Evolutionary conservation across 2,329 filamentous ascomycete species (phyloP).

Genomic region (Diaporthe sp.): DNA sequence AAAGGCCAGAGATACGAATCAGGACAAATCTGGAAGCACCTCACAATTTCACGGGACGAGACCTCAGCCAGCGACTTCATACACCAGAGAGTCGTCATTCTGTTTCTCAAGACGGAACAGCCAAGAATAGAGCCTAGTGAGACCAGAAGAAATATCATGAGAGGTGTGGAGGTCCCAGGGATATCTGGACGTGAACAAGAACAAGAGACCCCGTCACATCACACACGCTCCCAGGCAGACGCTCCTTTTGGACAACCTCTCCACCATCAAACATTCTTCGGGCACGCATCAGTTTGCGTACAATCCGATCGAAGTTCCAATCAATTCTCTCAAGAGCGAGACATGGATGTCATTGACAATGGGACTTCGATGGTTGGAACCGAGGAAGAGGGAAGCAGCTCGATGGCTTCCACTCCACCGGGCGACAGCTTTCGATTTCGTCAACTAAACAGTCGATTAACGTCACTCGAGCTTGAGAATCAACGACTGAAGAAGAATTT

Average conservation of each 20-base stretch:
- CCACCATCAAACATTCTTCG: not conserved
- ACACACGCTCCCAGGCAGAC: not conserved
- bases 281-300: too few relatives aligned
- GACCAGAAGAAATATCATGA: not conserved
- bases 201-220: not conserved
- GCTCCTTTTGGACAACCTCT: too few relatives aligned
- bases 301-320: accelerated
- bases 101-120: not conserved
- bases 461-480: not conserved
- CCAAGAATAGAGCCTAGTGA: accelerated
- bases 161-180: not conserved
- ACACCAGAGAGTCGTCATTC: not conserved
- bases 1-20: too few relatives aligned
- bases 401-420: not conserved
- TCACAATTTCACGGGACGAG: not conserved
- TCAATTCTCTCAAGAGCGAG: too few relatives aligned
- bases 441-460: not conserved
- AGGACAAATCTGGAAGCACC: not conserved
- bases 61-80: not conserved
- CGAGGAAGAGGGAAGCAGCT: too few relatives aligned
- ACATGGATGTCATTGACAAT: not conserved
- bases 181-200: not conserved
- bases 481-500: not conserved
- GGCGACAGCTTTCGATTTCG: not conserved
- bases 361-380: not conserved